phyloP scores from a whole-genome alignment of 768 basidiomycete species.

The Trametes cingulata region DNA sequence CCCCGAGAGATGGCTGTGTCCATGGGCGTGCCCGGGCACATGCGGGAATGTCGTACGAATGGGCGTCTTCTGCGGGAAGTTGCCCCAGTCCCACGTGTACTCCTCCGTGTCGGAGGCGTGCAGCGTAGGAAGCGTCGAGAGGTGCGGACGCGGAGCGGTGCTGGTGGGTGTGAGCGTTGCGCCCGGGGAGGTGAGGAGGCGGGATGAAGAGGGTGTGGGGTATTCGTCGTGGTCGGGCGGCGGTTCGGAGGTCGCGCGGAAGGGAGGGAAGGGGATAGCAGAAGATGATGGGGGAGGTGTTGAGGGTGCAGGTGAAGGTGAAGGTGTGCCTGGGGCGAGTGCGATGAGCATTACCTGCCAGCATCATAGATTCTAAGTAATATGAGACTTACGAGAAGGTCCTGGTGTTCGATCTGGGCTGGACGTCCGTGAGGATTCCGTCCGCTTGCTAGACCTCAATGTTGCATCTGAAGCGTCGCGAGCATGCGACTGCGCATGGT shows the following conservation, averaged over 20 bases:
- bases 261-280: conserved; percentile 38
- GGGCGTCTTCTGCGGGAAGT: conserved; percentile 80
- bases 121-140: conserved; percentile 15
- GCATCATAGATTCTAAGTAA: not conserved
- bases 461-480: conserved; percentile 33
- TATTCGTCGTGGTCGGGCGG: conserved; percentile 46
- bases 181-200: conserved; percentile 3
- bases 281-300: conserved; percentile 28
- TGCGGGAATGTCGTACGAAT: conserved; percentile 49
- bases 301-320: conserved; percentile 21
- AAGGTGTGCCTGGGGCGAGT: conserved; percentile 4
- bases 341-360: not conserved
- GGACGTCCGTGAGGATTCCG: conserved; percentile 2
- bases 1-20: conserved; percentile 18
- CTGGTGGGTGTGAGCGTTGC: conserved; percentile 15
- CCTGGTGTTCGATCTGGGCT: conserved; percentile 28
- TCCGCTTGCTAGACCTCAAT: conserved; percentile 17
- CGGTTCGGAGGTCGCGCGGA: conserved; percentile 62
- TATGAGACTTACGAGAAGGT: conserved; percentile 26
- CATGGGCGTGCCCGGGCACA: conserved; percentile 33
- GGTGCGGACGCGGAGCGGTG: conserved; percentile 22
- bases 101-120: conserved; percentile 45
- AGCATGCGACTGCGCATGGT: conserved; percentile 50
- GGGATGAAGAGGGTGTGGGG: not conserved
- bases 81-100: conserved; percentile 95